Evolutionary conservation across 108 stramenopile species (phyloP), one percentile per base, ranked within the genome.

Genomic region (Nitzschia inconspicua): DNA sequence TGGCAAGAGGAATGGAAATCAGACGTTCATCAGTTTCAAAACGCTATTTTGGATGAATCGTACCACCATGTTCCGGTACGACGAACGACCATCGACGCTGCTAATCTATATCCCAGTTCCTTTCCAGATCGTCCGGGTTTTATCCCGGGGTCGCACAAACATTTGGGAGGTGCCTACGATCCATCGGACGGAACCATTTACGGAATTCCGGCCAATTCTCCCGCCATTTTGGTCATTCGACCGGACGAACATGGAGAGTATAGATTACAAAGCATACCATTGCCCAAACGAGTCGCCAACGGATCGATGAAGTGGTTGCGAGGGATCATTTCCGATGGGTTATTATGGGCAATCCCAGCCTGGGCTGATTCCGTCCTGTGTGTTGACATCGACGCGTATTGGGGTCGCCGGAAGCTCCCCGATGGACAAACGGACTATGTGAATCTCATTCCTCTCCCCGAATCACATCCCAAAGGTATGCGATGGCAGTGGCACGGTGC

Each of bases 401-500:
- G 78, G 78, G 75, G 75, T 37, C 70, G 77, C 61, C 57, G 77
- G 52, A 42, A 47, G 27, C 52, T 63, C 40, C 51, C 60, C n/a
- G 65, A 62, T 51, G 60, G 65, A 0, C 73, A 72, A 44, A 55
- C 39, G 3, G 65, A 68, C 25, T 32, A 70, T 47, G 75, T 79
- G 10, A 27, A 70, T 28, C 34, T 78, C 2, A 44, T 84, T 28
- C 66, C 73, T 11, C 44, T 84, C 16, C 84, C 84, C 7, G 68
- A 76, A 23, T 65, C 40, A 3, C 75, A 85, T 40, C 63, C 59
- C 31, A 61, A 57, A 35, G 60, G 66, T 13, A 66, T 55, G 50
- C 57, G 65, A 63, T 93, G 92, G 92, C 82, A 80, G 63, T 94
- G 88, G 88, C 93, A 94, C 64, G 93, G 93, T 31, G 93, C 86